Evolutionary conservation across 1,284 basidiomycete species (phyloP), one percentile per base, ranked within the genome.

Genomic region (Leccinum pachyderme): DNA sequence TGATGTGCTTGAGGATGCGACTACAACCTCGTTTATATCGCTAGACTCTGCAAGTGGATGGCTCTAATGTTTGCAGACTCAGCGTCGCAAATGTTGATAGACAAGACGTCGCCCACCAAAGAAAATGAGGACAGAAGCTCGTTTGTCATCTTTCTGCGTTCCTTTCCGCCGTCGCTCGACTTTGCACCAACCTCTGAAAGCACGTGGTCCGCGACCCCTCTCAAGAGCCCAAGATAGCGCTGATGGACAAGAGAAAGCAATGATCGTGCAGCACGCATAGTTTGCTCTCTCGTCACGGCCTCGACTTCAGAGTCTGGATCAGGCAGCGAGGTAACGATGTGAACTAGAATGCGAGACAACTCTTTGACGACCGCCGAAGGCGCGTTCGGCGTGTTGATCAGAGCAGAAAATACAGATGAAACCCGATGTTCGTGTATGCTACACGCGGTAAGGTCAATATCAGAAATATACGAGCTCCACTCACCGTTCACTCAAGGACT

Each of bases 91-190:
- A 45, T 7, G n/a, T 11, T 8, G 32, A 41, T 12, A 27, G 3
- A 39, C 8, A 13, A 29, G 25, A 7, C 0, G 18, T 28, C 2
- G 60, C 75, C 53, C 63, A 85, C 85, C 56, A 82, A 66, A 15
- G 83, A 79, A 25, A 89, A 69, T 0, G 82, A 83, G 0, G 82
- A 65, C 25, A 84, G 59, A 24, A 86, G 63, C 39, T 82, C 78
- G 48, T 84, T 81, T 2, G 81, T 56, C 9, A 66, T 66, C 18
- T 76, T 76, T 58, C 73, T 74, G 27, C 70, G 59, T 35, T 72
- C 74, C 46, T 76, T 72, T 13, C 72, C 63, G 11, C 71, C 65
- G 3, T 75, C 75, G 3, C 67, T 70, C 8, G 67, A 61, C 13
- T 33, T 44, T 12, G 71, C 68, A 13, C 68, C 60, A 13, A 69